phyloP scores from a whole-genome alignment of 2,329 filamentous ascomycete species.

The Sporothrix phasma region DNA sequence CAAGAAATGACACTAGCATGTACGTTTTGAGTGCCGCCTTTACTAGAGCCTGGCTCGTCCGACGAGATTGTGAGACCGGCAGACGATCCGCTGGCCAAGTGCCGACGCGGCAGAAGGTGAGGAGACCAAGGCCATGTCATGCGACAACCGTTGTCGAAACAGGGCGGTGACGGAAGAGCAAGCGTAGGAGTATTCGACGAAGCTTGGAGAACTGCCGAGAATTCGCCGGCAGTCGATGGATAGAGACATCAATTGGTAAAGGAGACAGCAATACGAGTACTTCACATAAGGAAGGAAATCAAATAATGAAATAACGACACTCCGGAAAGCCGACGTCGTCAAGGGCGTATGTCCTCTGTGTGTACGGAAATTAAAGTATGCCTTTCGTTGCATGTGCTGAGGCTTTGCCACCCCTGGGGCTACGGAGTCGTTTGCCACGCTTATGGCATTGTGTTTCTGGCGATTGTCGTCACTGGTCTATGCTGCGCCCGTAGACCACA shows the following conservation, averaged over 20 bases:
- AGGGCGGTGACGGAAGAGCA: neutral
- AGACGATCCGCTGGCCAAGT: slow-evolving; percentile 1
- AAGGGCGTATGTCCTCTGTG: too few relatives aligned
- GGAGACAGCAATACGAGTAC: too few relatives aligned
- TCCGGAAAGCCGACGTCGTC: too few relatives aligned
- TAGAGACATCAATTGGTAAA: neutral
- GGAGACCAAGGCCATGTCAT: neutral
- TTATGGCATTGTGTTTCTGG: neutral
- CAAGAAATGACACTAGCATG: too few relatives aligned
- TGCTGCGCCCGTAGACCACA: neutral
- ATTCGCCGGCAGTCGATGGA: neutral
- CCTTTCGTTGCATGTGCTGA: neutral
- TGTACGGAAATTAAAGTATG: too few relatives aligned
- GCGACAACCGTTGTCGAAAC: neutral
- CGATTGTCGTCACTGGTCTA: neutral
- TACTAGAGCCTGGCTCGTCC: neutral
- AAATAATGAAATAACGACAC: too few relatives aligned
- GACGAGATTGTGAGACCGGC: neutral
- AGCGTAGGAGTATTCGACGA: neutral
- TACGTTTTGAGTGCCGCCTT: too few relatives aligned
- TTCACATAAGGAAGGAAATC: too few relatives aligned
- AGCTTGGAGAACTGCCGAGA: neutral
- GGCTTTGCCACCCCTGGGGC: neutral
- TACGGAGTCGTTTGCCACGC: neutral
- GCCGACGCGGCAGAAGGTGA: neutral